Base-by-base conservation (phyloP, 495 filamentous ascomycete species). In the Annulohypoxylon nitens region DNA sequence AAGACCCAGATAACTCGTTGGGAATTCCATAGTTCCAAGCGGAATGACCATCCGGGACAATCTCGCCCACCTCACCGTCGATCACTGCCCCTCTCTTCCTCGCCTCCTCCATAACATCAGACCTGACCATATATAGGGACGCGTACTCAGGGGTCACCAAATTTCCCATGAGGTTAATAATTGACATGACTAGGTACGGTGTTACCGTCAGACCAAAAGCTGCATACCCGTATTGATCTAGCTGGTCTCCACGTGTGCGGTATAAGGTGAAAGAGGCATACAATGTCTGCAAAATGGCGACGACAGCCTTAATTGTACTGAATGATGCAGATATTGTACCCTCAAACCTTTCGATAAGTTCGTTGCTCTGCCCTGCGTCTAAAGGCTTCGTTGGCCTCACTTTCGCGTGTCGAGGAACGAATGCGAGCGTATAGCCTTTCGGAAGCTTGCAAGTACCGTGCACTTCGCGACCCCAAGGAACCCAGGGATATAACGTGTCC, bases 111-210 rank as follows among this genome's bases (percentile, higher is more conserved):
- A 54, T 54, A 12, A 54, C 12, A 14, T 54, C 50, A 4, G 50
- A 54, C 12, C 50, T 30, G 1, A 54, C 26, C 50, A 54, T 54
- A 9, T 54, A 54, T 33, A 54, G 20, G 4, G 50, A 12, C 10
- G 50, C 50, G 30, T 54, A 54, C 20, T 54, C 20, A 5, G 50
- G 26, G 9, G 50, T 54, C 2, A 33, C 18, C 9, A 54, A 10
- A 30, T 71, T 73, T 3, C 74, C 83, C 4, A 83, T 4, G 1
- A 86, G 57, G 72, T 87, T 86, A 8, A 86, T 37, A 11, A 86
- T 62, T 0, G 83, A 85, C 83, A 88, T 83, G 23, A 83, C 36
- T n/a, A 80, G 55, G 67, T 86, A 86, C 0, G 83, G 86, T 1
- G 79, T 50, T 0, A 85, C 80, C 1, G 85, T 85, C 4, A 86